Evolutionary conservation across 176 grass and related monocot genomes (phyloP).

Genomic region (Ensete glaucum): DNA sequence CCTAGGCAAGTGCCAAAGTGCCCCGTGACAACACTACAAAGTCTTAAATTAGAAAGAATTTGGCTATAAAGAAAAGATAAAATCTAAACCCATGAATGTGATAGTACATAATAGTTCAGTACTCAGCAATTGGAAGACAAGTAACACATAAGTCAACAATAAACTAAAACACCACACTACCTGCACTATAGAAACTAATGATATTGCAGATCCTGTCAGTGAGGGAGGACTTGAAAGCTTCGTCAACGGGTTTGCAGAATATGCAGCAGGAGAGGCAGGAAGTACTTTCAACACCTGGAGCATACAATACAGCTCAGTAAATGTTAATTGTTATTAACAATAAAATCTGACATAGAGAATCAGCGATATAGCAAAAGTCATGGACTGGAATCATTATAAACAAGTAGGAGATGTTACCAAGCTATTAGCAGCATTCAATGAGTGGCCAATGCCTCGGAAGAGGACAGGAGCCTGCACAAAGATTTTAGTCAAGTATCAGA

Average conservation of each 20-base stretch:
- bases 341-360: background rate
- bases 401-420: conserved; percentile 43
- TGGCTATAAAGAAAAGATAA: background rate
- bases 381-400: conserved; percentile 9
- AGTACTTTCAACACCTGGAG: conserved; percentile 79
- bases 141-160: conserved; percentile 5
- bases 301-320: conserved; percentile 3
- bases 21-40: too few species aligned
- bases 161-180: conserved; percentile 22
- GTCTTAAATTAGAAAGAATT: background rate
- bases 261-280: conserved; percentile 76
- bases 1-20: too few species aligned
- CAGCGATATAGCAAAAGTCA: background rate
- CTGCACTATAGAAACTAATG: conserved; percentile 93
- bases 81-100: background rate
- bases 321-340: background rate
- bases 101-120: background rate
- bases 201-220: conserved; percentile 71
- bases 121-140: background rate
- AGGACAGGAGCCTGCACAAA: conserved; percentile 45
- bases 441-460: conserved; percentile 83
- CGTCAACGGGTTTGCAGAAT: conserved; percentile 72
- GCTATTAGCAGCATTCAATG: conserved; percentile 61
- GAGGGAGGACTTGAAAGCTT: conserved; percentile 74
- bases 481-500: background rate